These are phyloP conservation scores for Gamarada debralockiae DNA, from an alignment of 495 filamentous ascomycete genomes.

Conservation along the genomic window DNA sequence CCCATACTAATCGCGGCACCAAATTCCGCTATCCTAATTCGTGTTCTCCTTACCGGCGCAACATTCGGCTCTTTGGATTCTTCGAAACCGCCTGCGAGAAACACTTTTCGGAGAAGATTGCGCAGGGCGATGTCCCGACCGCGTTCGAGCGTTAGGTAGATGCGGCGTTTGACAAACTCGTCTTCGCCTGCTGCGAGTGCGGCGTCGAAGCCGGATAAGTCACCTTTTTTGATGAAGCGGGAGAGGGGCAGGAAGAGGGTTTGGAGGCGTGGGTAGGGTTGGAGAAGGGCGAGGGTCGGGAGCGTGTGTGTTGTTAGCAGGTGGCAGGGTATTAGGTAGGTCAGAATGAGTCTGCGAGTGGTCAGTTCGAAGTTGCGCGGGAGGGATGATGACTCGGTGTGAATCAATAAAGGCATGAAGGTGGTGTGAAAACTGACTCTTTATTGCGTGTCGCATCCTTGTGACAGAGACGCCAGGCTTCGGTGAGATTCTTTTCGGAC, in stretches of 20 bases:
- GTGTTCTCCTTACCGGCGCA: slow-evolving; percentile 59
- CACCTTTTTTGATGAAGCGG: slow-evolving; percentile 71
- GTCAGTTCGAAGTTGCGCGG: slow-evolving; percentile 5
- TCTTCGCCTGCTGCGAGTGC: slow-evolving; percentile 77
- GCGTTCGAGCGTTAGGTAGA: slow-evolving; percentile 90
- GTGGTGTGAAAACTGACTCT: slow-evolving; percentile 51
- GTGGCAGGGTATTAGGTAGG: slow-evolving; percentile 88
- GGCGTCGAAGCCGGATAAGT: slow-evolving; percentile 79
- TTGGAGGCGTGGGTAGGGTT: slow-evolving; percentile 72
- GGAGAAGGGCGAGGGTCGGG: slow-evolving; percentile 66
- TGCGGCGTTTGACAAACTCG: slow-evolving; percentile 90
- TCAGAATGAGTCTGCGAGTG: slow-evolving; percentile 72
- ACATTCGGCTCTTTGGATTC: slow-evolving; percentile 58
- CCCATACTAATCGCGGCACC: slow-evolving; percentile 53
- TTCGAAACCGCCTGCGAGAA: slow-evolving; percentile 74
- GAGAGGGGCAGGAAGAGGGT: slow-evolving; percentile 73
- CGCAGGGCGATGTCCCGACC: slow-evolving; percentile 86
- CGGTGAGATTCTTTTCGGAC: slow-evolving; percentile 76
- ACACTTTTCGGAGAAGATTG: slow-evolving; percentile 88
- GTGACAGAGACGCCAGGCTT: slow-evolving; percentile 76
- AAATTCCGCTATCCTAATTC: slow-evolving; percentile 80
- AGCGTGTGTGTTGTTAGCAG: slow-evolving; percentile 83
- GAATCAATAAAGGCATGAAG: neutral
- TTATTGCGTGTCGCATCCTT: slow-evolving; percentile 65
- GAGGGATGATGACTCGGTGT: neutral